Evolutionary conservation across 306 rosid genomes (phyloP).

Genomic region (Rosa persica): DNA sequence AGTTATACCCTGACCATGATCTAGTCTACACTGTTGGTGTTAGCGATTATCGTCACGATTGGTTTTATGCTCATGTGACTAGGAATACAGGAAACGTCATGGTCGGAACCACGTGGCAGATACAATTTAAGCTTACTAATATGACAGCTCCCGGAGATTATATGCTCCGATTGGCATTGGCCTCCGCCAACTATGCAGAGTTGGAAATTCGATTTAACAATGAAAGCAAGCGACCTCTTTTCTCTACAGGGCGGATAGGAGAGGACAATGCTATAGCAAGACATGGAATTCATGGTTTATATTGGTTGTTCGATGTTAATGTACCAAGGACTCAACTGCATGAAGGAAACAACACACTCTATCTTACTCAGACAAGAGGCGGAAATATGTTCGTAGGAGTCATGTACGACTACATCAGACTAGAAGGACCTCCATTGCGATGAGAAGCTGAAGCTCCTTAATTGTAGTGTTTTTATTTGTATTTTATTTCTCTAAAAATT

Average conservation of each 20-base stretch:
- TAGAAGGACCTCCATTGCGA: slow-evolving; percentile 36
- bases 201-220: slow-evolving; percentile 63
- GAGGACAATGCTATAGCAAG: slow-evolving; percentile 72
- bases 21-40: slow-evolving; percentile 35
- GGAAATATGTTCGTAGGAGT: slow-evolving; percentile 39
- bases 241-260: slow-evolving; percentile 47
- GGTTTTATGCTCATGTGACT: slow-evolving; percentile 56
- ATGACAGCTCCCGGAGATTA: slow-evolving; percentile 31
- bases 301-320: slow-evolving; percentile 37
- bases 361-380: slow-evolving; percentile 50
- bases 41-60: slow-evolving; percentile 22
- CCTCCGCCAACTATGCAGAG: slow-evolving; percentile 41
- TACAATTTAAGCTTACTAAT: slow-evolving; percentile 41
- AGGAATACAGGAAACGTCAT: slow-evolving; percentile 14
- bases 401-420: slow-evolving; percentile 81
- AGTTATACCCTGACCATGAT: slow-evolving; percentile 38
- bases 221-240: slow-evolving; percentile 1
- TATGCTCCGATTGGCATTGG: slow-evolving; percentile 69
- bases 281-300: slow-evolving; percentile 78
- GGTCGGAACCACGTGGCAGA: slow-evolving; percentile 66
- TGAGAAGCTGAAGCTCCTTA: neutral
- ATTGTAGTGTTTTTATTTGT: neutral
- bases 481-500: neutral
- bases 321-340: slow-evolving; percentile 34
- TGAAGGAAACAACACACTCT: slow-evolving; percentile 53